phyloP scores from a whole-genome alignment of 768 basidiomycete species.

The Rhizopogon rudus region DNA sequence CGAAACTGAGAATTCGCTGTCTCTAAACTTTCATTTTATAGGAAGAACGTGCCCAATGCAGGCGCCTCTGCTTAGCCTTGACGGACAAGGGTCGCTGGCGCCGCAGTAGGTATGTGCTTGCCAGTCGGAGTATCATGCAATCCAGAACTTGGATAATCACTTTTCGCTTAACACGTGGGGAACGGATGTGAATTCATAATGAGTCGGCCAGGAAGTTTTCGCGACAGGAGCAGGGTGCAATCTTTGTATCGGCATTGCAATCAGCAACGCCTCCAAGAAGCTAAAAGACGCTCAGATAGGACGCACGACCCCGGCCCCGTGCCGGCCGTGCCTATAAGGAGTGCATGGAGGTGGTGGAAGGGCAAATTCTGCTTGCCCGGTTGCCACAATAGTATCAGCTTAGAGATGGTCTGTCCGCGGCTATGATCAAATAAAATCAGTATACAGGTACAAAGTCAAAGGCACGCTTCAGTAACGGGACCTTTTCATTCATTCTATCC shows the following conservation, averaged over 20 bases:
- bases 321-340: no score
- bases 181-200: not conserved
- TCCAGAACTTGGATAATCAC: no score
- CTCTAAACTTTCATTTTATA: not conserved
- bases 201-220: not conserved
- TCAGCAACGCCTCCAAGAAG: not conserved
- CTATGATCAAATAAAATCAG: not conserved
- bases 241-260: not conserved
- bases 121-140: not conserved
- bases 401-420: no score
- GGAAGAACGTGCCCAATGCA: not conserved
- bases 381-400: not conserved
- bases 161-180: not conserved
- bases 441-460: not conserved
- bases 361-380: not conserved
- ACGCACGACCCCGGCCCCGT: no score
- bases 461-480: no score
- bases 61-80: not conserved
- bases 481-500: not conserved
- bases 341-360: not conserved
- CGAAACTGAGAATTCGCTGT: not conserved
- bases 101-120: not conserved
- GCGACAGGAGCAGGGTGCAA: not conserved
- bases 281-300: no score
- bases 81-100: no score